phyloP scores from a whole-genome alignment of 345 rosid species.

The Ceriops tagal region DNA sequence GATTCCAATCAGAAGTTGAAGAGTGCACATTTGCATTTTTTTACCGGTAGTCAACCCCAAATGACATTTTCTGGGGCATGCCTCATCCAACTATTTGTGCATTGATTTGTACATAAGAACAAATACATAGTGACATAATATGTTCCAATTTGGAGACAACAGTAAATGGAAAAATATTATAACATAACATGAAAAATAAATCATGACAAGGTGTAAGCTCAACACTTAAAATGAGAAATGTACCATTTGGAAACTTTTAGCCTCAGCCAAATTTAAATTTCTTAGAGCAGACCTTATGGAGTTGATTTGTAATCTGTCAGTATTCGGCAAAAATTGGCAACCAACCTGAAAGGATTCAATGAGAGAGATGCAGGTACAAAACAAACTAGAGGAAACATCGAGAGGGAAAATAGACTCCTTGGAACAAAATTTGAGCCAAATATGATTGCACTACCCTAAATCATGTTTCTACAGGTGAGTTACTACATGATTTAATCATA shows the following conservation, averaged over 20 bases:
- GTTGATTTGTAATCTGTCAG: slow-evolving; percentile 38
- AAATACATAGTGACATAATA: not conserved
- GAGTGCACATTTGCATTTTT: no score
- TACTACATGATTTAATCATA: slow-evolving; percentile 4
- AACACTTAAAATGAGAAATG: not conserved
- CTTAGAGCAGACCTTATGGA: slow-evolving; percentile 45
- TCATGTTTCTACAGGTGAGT: not conserved
- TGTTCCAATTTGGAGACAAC: not conserved
- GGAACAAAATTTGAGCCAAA: slow-evolving; percentile 5
- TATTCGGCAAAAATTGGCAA: slow-evolving; percentile 40
- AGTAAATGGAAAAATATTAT: not conserved
- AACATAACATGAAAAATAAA: not conserved
- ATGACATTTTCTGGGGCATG: not conserved
- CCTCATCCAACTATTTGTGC: not conserved
- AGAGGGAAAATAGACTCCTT: not conserved
- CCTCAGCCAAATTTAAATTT: slow-evolving; percentile 43
- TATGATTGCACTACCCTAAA: not conserved
- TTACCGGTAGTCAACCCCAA: not conserved
- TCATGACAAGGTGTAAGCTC: not conserved
- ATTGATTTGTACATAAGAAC: not conserved
- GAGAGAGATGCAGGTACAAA: slow-evolving; percentile 7
- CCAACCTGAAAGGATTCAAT: slow-evolving; percentile 43
- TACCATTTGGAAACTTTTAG: slow-evolving; percentile 49
- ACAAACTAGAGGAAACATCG: not conserved
- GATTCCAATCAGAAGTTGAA: no score